Percentiles rank a stretch among this genome's conserved stretches.
These are phyloP conservation scores for Vinca major DNA, from an alignment of 305 asterid species.

Conservation along the genomic window DNA sequence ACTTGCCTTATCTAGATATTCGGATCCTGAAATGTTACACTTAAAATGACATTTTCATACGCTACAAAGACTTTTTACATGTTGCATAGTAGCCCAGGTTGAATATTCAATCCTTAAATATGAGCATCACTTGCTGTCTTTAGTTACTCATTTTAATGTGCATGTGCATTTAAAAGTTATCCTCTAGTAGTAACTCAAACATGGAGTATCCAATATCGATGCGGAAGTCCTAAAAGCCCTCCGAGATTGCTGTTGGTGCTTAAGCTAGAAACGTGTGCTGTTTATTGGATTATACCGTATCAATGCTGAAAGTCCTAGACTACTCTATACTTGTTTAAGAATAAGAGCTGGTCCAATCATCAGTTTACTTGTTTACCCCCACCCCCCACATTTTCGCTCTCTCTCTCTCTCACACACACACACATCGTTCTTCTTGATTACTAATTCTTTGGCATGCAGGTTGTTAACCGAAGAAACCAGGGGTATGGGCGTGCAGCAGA, in stretches of 20 bases:
- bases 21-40: neutral
- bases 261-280: neutral
- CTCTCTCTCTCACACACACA: too few relatives aligned
- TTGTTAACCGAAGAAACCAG: constrained; percentile 56
- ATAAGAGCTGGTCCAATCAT: too few relatives aligned
- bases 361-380: too few relatives aligned
- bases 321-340: too few relatives aligned
- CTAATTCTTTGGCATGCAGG: constrained; percentile 35
- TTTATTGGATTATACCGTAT: neutral
- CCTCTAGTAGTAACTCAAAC: neutral
- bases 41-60: neutral
- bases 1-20: constrained; percentile 8
- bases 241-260: neutral
- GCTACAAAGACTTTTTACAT: neutral
- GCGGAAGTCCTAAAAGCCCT: neutral
- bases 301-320: too few relatives aligned
- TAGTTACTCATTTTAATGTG: neutral
- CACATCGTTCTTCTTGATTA: constrained; percentile 15
- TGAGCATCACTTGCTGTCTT: neutral
- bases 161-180: neutral
- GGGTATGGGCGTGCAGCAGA: constrained; percentile 93
- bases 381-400: neutral
- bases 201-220: neutral
- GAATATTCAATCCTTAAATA: neutral
- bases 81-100: neutral